Percentiles rank a stretch among this genome's conserved stretches.
Conservation (phyloP, 2,329 filamentous ascomycete species). For the Arthrobotrys conoides region DNA sequence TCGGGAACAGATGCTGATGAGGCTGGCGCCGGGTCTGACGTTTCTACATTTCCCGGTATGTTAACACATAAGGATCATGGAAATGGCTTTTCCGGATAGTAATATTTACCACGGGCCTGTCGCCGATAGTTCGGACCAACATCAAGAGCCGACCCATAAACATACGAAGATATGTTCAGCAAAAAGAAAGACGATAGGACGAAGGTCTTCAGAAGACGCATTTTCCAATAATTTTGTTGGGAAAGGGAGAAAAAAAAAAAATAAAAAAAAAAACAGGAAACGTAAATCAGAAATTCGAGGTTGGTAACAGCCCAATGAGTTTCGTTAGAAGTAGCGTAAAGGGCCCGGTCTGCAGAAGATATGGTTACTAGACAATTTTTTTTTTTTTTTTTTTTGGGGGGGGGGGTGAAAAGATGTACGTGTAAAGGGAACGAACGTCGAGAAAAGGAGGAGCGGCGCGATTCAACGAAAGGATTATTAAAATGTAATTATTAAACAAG, state of each 20-base stretch:
- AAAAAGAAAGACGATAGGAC: slow-evolving; percentile 40
- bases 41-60: background rate
- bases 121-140: slow-evolving; percentile 25
- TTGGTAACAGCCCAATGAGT: background rate
- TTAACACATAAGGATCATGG: background rate
- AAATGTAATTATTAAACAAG: background rate
- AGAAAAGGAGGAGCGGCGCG: slow-evolving; percentile 16
- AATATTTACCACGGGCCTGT: slow-evolving; percentile 39
- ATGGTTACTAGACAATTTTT: background rate
- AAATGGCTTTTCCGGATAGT: background rate
- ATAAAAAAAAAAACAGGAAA: too few species aligned
- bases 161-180: slow-evolving; percentile 21
- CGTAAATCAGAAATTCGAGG: too few species aligned
- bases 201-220: slow-evolving; percentile 39
- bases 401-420: background rate
- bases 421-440: background rate
- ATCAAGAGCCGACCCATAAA: slow-evolving; percentile 19
- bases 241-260: too few species aligned
- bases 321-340: background rate
- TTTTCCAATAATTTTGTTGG: background rate
- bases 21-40: slow-evolving; percentile 31
- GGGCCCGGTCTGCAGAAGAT: background rate
- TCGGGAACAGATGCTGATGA: slow-evolving; percentile 26
- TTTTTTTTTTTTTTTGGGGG: too few species aligned
- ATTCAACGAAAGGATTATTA: background rate